Percentiles rank a stretch among this genome's conserved stretches.
Evolutionary conservation across 2,329 filamentous ascomycete species (phyloP).

Genomic region (Talaromyces amestolkiae): DNA sequence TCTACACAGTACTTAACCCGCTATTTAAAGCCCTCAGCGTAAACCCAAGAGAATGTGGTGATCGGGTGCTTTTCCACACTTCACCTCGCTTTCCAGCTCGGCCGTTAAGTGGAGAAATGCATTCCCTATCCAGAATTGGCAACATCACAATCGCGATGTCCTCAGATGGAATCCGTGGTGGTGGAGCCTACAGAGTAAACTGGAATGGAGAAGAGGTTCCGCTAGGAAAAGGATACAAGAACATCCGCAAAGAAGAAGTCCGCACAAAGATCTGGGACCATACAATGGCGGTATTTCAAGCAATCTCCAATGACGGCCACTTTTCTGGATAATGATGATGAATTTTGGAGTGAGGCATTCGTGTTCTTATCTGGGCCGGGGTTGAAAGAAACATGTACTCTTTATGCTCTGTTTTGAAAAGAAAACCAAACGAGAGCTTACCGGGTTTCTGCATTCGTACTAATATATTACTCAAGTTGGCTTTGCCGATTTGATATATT

Average conservation of each 20-base stretch:
- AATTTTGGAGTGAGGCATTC: not conserved
- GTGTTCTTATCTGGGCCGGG: not conserved
- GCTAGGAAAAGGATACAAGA: constrained; percentile 13
- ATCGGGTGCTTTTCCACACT: constrained; percentile 9
- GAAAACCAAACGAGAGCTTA: too few relatives aligned
- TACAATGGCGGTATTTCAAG: constrained; percentile 11
- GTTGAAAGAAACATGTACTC: not conserved
- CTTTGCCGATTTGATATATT: not conserved
- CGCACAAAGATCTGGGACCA: constrained; percentile 6
- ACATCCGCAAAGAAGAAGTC: constrained; percentile 14
- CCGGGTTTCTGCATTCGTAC: too few relatives aligned
- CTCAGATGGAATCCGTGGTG: constrained; percentile 7
- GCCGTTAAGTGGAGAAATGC: not conserved
- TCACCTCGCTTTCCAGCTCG: constrained; percentile 13
- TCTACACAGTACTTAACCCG: not conserved
- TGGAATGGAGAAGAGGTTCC: constrained; percentile 7
- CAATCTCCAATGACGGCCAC: constrained; percentile 5
- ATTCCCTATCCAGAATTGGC: not conserved
- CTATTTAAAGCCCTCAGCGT: constrained; percentile 8
- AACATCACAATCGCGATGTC: not conserved
- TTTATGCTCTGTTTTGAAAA: too few relatives aligned
- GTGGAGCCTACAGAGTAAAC: constrained; percentile 9
- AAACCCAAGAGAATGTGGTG: constrained; percentile 9
- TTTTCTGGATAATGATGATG: not conserved
- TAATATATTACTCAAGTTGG: not conserved